These are phyloP conservation scores for Nakazawaea laoshanensis DNA, from an alignment of 805 yeast genomes.

Conservation along the genomic window DNA sequence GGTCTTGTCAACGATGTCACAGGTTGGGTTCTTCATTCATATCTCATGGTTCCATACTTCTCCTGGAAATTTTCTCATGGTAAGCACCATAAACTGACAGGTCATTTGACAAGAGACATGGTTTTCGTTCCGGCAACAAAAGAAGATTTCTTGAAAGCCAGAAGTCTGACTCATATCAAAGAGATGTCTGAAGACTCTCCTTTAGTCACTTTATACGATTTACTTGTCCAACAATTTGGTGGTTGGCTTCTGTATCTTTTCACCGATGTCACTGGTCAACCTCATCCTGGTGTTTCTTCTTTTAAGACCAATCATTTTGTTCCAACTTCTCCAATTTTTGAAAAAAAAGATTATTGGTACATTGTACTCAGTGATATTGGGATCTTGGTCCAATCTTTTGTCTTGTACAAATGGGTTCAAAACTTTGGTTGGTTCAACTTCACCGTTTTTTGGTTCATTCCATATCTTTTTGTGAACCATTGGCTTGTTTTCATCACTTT, in stretches of 20 bases:
- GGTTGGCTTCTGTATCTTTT: slow-evolving; percentile 68
- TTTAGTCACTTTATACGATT: slow-evolving; percentile 43
- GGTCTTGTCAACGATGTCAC: slow-evolving; percentile 42
- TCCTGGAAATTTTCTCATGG: slow-evolving; percentile 56
- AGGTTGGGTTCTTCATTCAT: slow-evolving; percentile 57
- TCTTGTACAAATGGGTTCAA: slow-evolving; percentile 52
- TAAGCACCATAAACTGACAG: slow-evolving; percentile 58
- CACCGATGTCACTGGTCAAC: slow-evolving; percentile 73
- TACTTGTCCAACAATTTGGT: slow-evolving; percentile 63
- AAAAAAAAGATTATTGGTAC: slow-evolving; percentile 62
- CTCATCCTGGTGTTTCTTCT: slow-evolving; percentile 34
- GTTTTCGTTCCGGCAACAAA: slow-evolving; percentile 51
- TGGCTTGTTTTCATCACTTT: slow-evolving; percentile 85
- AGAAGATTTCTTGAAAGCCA: slow-evolving; percentile 29
- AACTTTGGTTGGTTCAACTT: slow-evolving; percentile 56
- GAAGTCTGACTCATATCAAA: slow-evolving; percentile 29
- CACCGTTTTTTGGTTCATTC: slow-evolving; percentile 64
- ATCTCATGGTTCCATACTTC: slow-evolving; percentile 49
- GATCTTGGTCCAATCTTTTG: slow-evolving; percentile 39
- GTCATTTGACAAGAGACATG: slow-evolving; percentile 51
- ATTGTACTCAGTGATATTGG: slow-evolving; percentile 72
- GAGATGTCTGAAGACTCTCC: slow-evolving; percentile 75
- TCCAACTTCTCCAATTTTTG: slow-evolving; percentile 70
- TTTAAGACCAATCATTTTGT: slow-evolving; percentile 58
- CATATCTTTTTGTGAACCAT: slow-evolving; percentile 77